A percentile compares a stretch with the other conserved stretches of the same genome.
Evolutionary conservation across 2,329 filamentous ascomycete species (phyloP).

Genomic region (Penicillium hesseltinei): DNA sequence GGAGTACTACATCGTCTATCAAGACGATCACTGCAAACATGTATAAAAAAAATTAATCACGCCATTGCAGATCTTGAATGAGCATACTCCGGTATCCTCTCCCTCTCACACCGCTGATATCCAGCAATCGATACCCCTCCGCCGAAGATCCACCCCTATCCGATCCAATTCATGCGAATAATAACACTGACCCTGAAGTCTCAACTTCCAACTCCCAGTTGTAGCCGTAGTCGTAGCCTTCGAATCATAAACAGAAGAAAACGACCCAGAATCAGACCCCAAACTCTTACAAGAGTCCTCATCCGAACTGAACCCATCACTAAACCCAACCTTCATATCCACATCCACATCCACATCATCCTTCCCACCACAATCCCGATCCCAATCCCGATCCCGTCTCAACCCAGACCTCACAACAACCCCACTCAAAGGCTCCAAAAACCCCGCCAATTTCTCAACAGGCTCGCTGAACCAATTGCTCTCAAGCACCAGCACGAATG

Average conservation of each 20-base stretch:
- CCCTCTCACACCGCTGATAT: constrained; percentile 22
- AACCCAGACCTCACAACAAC: constrained; percentile 18
- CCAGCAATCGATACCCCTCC: constrained; percentile 35
- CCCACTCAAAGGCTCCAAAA: constrained; percentile 36
- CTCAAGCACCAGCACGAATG: constrained; percentile 33
- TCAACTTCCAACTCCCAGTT: constrained; percentile 28
- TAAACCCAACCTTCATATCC: background rate
- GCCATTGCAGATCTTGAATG: background rate
- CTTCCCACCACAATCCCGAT: background rate
- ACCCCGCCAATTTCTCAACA: constrained; percentile 36
- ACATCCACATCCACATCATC: background rate
- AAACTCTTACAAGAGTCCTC: constrained; percentile 7
- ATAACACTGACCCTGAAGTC: constrained; percentile 35
- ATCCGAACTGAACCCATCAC: constrained; percentile 7
- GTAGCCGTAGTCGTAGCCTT: too few species aligned
- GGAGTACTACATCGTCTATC: background rate
- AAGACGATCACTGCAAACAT: constrained; percentile 2
- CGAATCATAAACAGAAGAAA: background rate
- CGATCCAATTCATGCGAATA: constrained; percentile 32
- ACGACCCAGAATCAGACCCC: background rate
- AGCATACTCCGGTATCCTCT: background rate
- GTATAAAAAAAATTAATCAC: background rate
- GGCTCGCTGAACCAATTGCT: constrained; percentile 40
- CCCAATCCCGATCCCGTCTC: background rate
- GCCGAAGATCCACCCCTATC: constrained; percentile 31